Conservation (phyloP, 768 basidiomycete genomes). For the Panus rudis region DNA sequence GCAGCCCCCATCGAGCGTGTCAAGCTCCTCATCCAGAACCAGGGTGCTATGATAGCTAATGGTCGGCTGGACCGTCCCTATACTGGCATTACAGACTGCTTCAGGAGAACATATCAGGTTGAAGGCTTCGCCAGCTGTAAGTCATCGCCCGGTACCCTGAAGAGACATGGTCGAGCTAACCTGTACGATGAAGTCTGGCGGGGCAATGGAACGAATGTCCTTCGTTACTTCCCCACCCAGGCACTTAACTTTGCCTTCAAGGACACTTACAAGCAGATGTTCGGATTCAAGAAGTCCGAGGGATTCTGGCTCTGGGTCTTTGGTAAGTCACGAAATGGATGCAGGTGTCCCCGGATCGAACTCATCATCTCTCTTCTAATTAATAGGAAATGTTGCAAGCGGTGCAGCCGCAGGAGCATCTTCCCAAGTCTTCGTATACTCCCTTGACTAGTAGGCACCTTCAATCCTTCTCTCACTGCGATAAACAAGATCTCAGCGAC, state of each 20-base stretch:
- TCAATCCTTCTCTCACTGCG: not conserved
- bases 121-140: slow-evolving; percentile 33
- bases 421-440: slow-evolving; percentile 37
- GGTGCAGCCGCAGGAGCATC: slow-evolving; percentile 39
- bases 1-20: slow-evolving; percentile 99
- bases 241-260: slow-evolving; percentile 44
- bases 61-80: slow-evolving; percentile 33
- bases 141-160: no score
- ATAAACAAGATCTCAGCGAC: not conserved
- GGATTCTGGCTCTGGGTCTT: slow-evolving; percentile 31
- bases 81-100: slow-evolving; percentile 29
- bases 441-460: slow-evolving; percentile 33
- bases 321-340: slow-evolving; percentile 15
- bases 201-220: slow-evolving; percentile 36
- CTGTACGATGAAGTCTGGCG: slow-evolving; percentile 32
- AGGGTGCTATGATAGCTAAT: slow-evolving; percentile 87
- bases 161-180: no score
- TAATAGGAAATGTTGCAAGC: slow-evolving; percentile 33
- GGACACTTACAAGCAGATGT: slow-evolving; percentile 32
- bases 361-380: slow-evolving; percentile 1
- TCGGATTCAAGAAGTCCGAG: slow-evolving; percentile 31
- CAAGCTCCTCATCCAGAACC: slow-evolving; percentile 93
- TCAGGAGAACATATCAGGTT: slow-evolving; percentile 26
- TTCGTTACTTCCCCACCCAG: slow-evolving; percentile 41
- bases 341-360: no score